Evolutionary conservation across 169 alveolate species (phyloP).

Genomic region (Ichthyophthirius multifiliis): DNA sequence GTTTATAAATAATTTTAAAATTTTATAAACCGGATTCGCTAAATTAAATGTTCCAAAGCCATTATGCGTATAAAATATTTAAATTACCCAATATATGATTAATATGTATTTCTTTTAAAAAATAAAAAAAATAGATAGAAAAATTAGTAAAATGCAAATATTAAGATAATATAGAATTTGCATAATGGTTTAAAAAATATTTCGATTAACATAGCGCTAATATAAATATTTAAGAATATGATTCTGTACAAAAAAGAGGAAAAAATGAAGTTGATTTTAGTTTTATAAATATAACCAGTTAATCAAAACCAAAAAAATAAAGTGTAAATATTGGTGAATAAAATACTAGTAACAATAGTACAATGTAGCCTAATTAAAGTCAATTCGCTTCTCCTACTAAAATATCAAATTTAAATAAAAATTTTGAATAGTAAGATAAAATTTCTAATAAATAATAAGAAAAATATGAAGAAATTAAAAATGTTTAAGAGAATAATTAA

Average conservation of each 20-base stretch:
- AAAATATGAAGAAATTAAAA: too few species aligned
- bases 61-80: neutral
- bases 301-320: too few species aligned
- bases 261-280: neutral
- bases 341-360: too few species aligned
- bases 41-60: neutral
- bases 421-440: too few species aligned
- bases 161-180: constrained; percentile 13
- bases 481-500: too few species aligned
- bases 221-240: constrained; percentile 3
- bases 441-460: too few species aligned
- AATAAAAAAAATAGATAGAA: neutral
- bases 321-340: too few species aligned
- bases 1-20: constrained; percentile 47
- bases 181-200: constrained; percentile 13
- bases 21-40: constrained; percentile 39
- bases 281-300: neutral
- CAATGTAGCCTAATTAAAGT: too few species aligned
- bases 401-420: too few species aligned
- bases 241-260: constrained; percentile 13
- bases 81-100: neutral
- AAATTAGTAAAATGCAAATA: neutral
- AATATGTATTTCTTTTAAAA: neutral
- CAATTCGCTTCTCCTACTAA: too few species aligned
- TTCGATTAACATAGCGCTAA: constrained; percentile 8